A percentile compares a stretch with the other conserved stretches of the same genome.
Conservation (phyloP, 306 rosid genomes). For the Dicorynia guianensis region DNA sequence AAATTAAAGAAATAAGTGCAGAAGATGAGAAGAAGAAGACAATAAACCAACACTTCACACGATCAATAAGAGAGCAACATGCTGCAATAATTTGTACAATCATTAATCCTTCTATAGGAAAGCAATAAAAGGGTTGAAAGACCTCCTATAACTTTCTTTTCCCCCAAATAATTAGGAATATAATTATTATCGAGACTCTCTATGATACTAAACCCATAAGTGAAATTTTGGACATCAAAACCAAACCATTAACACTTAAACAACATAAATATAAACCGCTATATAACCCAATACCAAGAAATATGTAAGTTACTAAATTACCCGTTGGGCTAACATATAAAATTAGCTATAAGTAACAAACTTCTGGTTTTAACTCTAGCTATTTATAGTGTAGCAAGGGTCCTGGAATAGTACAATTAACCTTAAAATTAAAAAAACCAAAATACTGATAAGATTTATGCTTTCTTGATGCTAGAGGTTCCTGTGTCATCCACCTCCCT, state of each 20-base stretch:
- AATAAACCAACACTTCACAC: not conserved
- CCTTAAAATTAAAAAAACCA: no score
- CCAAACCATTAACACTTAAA: not conserved
- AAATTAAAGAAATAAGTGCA: not conserved
- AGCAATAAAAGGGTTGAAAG: not conserved
- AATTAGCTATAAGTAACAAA: no score
- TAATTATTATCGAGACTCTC: not conserved
- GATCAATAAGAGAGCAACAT: conserved; percentile 1
- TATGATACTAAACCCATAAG: conserved; percentile 1
- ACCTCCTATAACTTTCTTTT: not conserved
- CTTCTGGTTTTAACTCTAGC: no score
- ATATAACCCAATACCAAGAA: no score
- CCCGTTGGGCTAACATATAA: no score
- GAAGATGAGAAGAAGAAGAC: not conserved
- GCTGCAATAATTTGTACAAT: not conserved
- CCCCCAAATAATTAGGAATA: not conserved
- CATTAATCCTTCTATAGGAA: not conserved
- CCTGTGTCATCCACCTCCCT: conserved; percentile 4
- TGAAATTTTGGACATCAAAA: not conserved
- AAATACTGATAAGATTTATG: no score
- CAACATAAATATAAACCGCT: no score
- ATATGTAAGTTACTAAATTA: no score
- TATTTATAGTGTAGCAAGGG: no score
- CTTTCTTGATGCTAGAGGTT: no score
- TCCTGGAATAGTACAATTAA: no score